Evolutionary conservation across 2,329 filamentous ascomycete genomes (phyloP), one percentile per base, ranked within the genome.

Genomic region (Fusarium coffeatum): DNA sequence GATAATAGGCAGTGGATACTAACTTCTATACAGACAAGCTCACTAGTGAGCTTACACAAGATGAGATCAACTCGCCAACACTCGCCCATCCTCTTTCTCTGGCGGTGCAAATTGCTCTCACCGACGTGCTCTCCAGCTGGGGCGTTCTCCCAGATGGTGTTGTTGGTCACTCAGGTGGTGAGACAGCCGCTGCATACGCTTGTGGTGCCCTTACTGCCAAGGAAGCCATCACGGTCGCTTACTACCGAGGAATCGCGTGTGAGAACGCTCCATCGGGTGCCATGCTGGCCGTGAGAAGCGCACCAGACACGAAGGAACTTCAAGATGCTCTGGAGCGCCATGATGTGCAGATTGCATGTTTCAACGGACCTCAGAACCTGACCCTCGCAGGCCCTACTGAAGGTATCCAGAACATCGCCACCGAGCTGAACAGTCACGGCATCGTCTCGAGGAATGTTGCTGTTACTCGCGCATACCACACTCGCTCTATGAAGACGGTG

Each of bases 391-490:
- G 71, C 3, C 49, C 71, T 45, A 53, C 48, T 7, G 71, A 73
- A 20, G 71, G 68, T 15, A 37, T 73, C 34, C 54, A 68, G 51
- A 72, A 65, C 6, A 45, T 73, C 13, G 51, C 71, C 8, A 23
- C 45, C 27, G 71, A 73, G 46, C 66, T 73, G 5, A 53, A 22
- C 28, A 55, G 30, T 15, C 59, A 68, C 40, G 62, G 66, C 5
- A 73, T 73, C 10, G 55, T 70, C 18, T 62, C 66, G 2, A 73
- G 71, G 8, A 49, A 59, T 13, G 71, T 73, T 13, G 66, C 65
- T 46, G 71, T 73, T 2, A 73, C 71, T 61, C 54, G 71, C 32
- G 56, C 71, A 16, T 73, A 73, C 40, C 71, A 73, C 43, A 73
- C 71, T 32, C 56, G 51, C 0, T 48, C 71, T 22, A 73, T 73